Evolutionary conservation across 2,329 filamentous ascomycete species (phyloP).

Genomic region (Epichloe typhina): DNA sequence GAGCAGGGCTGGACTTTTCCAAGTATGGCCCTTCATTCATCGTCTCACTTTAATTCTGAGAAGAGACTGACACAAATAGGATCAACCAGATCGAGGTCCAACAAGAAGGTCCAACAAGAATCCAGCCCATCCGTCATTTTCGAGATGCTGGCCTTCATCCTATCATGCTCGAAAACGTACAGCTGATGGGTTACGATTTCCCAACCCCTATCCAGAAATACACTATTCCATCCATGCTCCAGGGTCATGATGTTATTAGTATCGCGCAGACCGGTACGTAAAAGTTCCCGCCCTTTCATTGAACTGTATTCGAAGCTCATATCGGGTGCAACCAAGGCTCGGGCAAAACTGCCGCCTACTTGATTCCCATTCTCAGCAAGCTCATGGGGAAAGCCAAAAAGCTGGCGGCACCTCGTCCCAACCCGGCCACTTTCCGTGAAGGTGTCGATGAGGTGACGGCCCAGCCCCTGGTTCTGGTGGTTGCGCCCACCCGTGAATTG

Average conservation of each 20-base stretch:
- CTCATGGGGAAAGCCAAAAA: conserved; percentile 95
- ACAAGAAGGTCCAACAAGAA: conserved; percentile 42
- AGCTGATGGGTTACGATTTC: conserved; percentile 52
- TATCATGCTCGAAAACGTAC: conserved; percentile 63
- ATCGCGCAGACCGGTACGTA: conserved; percentile 80
- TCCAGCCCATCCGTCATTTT: conserved; percentile 45
- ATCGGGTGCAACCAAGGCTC: conserved; percentile 47
- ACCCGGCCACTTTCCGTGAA: conserved; percentile 41
- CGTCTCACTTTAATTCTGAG: neutral
- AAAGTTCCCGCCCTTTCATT: neutral
- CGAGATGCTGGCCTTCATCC: conserved; percentile 74
- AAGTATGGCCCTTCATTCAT: conserved; percentile 32
- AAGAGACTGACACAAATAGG: conserved; percentile 20
- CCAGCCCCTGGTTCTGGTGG: conserved; percentile 76
- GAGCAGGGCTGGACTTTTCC: conserved; percentile 48
- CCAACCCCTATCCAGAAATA: conserved; percentile 86
- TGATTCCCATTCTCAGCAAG: conserved; percentile 78
- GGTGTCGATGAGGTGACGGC: conserved; percentile 44
- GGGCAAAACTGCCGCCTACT: conserved; percentile 87
- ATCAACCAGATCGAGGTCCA: conserved; percentile 40
- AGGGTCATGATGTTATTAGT: conserved; percentile 71
- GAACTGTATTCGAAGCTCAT: neutral
- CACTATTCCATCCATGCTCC: conserved; percentile 64
- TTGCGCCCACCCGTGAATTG: conserved; percentile 80
- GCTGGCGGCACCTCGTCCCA: conserved; percentile 64